Conservation (phyloP, 2,329 filamentous ascomycete genomes). For the Bimuria novae-zelandiae region DNA sequence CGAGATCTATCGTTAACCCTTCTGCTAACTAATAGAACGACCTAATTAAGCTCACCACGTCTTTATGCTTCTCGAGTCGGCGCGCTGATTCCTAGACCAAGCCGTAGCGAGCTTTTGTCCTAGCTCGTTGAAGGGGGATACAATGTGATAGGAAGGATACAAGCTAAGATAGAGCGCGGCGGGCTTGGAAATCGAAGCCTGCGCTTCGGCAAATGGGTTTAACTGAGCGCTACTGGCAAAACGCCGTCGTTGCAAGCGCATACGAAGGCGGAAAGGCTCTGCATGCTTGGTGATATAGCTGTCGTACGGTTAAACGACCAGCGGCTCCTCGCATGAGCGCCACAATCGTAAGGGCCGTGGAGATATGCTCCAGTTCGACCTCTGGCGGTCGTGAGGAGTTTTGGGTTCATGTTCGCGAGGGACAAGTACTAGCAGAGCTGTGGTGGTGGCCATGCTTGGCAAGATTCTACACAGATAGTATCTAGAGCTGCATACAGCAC, state of each 20-base stretch:
- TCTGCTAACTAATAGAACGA: no score
- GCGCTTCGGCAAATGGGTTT: not conserved
- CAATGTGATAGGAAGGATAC: no score
- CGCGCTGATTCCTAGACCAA: slow-evolving; percentile 8
- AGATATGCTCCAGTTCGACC: not conserved
- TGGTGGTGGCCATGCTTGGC: no score
- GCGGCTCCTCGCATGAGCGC: not conserved
- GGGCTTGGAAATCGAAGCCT: no score
- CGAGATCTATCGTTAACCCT: no score
- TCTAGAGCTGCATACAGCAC: no score
- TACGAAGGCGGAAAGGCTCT: no score
- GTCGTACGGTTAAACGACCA: not conserved
- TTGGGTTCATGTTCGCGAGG: slow-evolving; percentile 1
- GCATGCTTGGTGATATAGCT: not conserved
- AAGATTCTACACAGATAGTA: no score
- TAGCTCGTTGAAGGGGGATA: not conserved
- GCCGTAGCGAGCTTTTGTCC: not conserved
- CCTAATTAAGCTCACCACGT: no score
- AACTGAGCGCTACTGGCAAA: not conserved
- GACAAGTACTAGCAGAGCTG: no score
- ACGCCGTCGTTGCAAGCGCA: not conserved
- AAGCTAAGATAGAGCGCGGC: no score
- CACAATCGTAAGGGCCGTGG: not conserved
- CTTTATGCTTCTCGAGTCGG: no score
- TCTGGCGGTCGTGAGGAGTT: not conserved